Percentiles rank a stretch among this genome's conserved stretches.
phyloP scores from a whole-genome alignment of 2,329 filamentous ascomycete species.

The Penicillium verrucosum region DNA sequence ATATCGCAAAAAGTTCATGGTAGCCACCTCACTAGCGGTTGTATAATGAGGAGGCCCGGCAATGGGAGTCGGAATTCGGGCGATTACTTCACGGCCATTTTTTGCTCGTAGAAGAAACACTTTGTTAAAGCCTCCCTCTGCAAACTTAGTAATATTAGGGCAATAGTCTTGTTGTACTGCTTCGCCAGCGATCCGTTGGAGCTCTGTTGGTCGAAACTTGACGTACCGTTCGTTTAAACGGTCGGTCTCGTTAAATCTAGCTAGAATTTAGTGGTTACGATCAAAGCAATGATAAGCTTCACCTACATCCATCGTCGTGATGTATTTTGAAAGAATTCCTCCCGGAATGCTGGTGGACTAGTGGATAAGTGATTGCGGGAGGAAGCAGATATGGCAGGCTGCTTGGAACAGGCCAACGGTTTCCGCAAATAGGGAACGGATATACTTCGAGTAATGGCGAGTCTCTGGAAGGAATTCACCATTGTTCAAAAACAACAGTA shows the following conservation, averaged over 20 bases:
- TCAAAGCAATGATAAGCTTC: neutral
- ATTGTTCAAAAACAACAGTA: too few species aligned
- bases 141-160: slow-evolving; percentile 20
- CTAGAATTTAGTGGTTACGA: neutral
- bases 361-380: too few species aligned
- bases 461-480: too few species aligned
- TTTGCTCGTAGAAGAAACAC: slow-evolving; percentile 27
- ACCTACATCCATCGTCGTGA: neutral
- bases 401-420: too few species aligned
- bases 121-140: slow-evolving; percentile 30
- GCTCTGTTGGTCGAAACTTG: slow-evolving; percentile 21
- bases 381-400: too few species aligned
- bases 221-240: slow-evolving; percentile 23
- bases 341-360: too few species aligned
- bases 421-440: too few species aligned
- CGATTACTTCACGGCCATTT: slow-evolving; percentile 24
- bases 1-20: slow-evolving; percentile 25
- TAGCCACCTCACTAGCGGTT: slow-evolving; percentile 30
- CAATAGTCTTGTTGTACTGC: slow-evolving; percentile 21
- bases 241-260: slow-evolving; percentile 20
- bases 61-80: slow-evolving; percentile 30
- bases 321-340: neutral
- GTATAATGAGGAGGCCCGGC: slow-evolving; percentile 26
- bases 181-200: slow-evolving; percentile 23
- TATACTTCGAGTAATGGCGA: too few species aligned